Evolutionary conservation across 768 basidiomycete species (phyloP), one percentile per base, ranked within the genome.

Genomic region (Mycena metata): DNA sequence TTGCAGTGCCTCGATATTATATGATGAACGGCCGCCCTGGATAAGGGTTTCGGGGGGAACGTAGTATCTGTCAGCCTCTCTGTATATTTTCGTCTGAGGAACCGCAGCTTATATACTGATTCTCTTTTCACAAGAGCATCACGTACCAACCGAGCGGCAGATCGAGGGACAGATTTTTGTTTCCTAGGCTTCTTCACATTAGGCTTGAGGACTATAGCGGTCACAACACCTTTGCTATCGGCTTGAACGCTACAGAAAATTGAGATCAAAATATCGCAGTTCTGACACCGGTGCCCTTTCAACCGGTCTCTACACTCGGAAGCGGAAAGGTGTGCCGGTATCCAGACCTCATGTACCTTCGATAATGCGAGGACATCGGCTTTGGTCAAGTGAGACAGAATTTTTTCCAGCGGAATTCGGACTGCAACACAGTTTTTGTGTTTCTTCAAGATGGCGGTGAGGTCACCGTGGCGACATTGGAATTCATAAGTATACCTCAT

Each of bases 1-100:
- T 52, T 52, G 19, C 51, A 52, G 30, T 52, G 51, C n/a, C n/a
- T n/a, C n/a, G n/a, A n/a, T n/a, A n/a, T n/a, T 13, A 17, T 35
- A 9, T 10, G 26, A 19, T 52, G 26, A 8, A 23, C 51, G 11
- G 12, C 51, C 5, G 17, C 8, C 2, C 9, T 30, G 17, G 12
- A 15, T 12, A 52, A 30, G 5, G 30, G 51, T 10, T 15, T 52
- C 2, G 51, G 51, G 7, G 51, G 51, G 35, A 52, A 52, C 2
- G 19, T n/a, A 16, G 51, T 52, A 11, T 52, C 33, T 8, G 16
- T 52, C 19, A 52, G 19, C 6, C 51, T 24, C 7, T 23, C 51
- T 2, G 51, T 52, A 15, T 3, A 15, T 47, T 47, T 47, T 47
- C 21, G n/a, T 10, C 21, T 47, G 10, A 47, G 24, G 21, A 47